Conservation (phyloP, 2,329 filamentous ascomycete genomes). For the Apiospora pterosperma region DNA sequence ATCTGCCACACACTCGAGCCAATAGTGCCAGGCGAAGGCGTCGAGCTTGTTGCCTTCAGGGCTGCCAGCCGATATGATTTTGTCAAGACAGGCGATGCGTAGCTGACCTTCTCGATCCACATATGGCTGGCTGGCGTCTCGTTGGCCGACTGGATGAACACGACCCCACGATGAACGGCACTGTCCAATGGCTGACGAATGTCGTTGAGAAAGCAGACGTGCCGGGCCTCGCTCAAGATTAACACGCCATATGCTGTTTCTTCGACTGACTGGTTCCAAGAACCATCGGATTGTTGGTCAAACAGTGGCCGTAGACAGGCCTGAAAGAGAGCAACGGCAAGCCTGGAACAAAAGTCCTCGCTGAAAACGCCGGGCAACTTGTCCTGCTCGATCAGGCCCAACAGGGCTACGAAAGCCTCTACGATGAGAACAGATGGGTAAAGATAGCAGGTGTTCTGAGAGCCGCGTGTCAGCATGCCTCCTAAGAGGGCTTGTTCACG, state of each 20-base stretch:
- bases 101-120: constrained; percentile 22
- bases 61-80: constrained; percentile 18
- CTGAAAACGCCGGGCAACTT: constrained; percentile 15
- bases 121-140: constrained; percentile 13
- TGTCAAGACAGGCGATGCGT: constrained; percentile 14
- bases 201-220: constrained; percentile 14
- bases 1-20: too few species aligned
- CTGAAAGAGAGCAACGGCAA: constrained; percentile 16
- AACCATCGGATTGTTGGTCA: constrained; percentile 13
- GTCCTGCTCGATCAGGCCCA: constrained; percentile 14
- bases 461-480: not conserved
- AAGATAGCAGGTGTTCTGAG: constrained; percentile 16
- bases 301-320: constrained; percentile 13
- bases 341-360: constrained; percentile 11
- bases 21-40: too few species aligned
- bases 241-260: constrained; percentile 16
- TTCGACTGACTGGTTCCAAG: constrained; percentile 17
- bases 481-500: not conserved
- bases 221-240: constrained; percentile 15
- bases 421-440: constrained; percentile 16
- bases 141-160: constrained; percentile 11
- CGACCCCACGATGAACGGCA: constrained; percentile 1
- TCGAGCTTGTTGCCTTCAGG: not conserved
- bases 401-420: constrained; percentile 15
- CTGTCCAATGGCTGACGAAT: not conserved